These are phyloP conservation scores for Lecanicillium sp. DNA, from an alignment of 2,329 filamentous ascomycete species.

Conservation along the genomic window DNA sequence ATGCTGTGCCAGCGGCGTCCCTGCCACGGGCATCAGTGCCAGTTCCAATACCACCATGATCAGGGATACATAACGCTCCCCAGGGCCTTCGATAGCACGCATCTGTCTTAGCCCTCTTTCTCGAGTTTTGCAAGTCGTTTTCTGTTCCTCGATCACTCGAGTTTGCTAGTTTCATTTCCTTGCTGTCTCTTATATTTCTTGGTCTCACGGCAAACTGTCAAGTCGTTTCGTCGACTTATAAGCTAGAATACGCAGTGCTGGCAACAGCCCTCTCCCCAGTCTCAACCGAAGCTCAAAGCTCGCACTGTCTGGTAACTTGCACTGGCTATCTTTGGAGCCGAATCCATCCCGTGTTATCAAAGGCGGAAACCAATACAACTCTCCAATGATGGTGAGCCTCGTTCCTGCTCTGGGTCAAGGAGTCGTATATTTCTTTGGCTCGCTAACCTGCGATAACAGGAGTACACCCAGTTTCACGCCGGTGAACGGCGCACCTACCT, in stretches of 20 bases:
- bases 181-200: slow-evolving; percentile 4
- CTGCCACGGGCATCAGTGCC: no score
- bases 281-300: slow-evolving; percentile 7
- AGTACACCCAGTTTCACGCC: slow-evolving; percentile 25
- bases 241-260: slow-evolving; percentile 21
- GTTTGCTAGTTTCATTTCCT: slow-evolving; percentile 10
- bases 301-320: slow-evolving; percentile 8
- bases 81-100: slow-evolving; percentile 3
- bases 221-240: slow-evolving; percentile 6
- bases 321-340: no score
- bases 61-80: slow-evolving; percentile 6
- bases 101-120: slow-evolving; percentile 5
- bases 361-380: no score
- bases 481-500: slow-evolving; percentile 30
- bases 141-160: slow-evolving; percentile 9
- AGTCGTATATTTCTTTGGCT: slow-evolving; percentile 3
- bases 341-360: no score
- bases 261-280: slow-evolving; percentile 28
- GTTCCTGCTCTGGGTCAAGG: no score
- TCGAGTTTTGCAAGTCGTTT: slow-evolving; percentile 9
- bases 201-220: slow-evolving; percentile 14
- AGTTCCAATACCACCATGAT: no score
- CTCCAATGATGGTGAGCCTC: slow-evolving; percentile 22
- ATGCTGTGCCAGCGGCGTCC: no score
- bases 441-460: slow-evolving; percentile 17